Evolutionary conservation across 1,284 basidiomycete species (phyloP).

Genomic region (Gymnopus androsaceus): DNA sequence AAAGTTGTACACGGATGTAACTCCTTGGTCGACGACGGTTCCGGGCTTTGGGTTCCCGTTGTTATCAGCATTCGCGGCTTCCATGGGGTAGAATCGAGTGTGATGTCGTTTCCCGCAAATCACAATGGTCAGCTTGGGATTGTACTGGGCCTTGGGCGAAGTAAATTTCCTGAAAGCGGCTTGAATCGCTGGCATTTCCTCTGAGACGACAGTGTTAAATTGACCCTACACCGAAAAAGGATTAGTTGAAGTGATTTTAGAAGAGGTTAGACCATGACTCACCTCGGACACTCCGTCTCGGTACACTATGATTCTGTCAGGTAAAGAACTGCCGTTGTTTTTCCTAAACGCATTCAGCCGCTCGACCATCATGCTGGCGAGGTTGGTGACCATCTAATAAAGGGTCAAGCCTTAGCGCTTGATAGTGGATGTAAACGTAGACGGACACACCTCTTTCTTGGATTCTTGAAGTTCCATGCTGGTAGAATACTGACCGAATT

Average conservation of each 20-base stretch:
- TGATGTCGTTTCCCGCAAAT: conserved; percentile 84
- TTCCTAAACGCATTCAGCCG: conserved; percentile 56
- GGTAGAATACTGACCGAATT: conserved; percentile 71
- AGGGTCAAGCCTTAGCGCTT: conserved; percentile 23
- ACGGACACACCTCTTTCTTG: conserved; percentile 64
- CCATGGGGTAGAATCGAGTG: conserved; percentile 78
- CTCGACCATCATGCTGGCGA: conserved; percentile 69
- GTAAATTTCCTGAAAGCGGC: conserved; percentile 59
- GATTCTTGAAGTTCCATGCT: conserved; percentile 72
- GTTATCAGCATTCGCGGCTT: conserved; percentile 49
- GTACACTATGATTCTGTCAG: conserved; percentile 69
- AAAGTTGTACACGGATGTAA: conserved; percentile 72
- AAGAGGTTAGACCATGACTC: conserved; percentile 12
- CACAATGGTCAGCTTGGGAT: conserved; percentile 72
- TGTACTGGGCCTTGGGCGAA: conserved; percentile 48
- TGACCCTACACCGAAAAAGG: conserved; percentile 54
- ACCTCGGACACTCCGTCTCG: conserved; percentile 80
- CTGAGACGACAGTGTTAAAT: conserved; percentile 62
- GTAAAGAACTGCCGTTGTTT: conserved; percentile 48
- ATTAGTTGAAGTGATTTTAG: conserved; percentile 2
- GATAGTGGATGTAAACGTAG: background rate
- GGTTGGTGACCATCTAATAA: conserved; percentile 67
- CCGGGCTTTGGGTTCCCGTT: conserved; percentile 74
- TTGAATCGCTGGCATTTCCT: conserved; percentile 68
- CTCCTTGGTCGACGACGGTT: conserved; percentile 72